phyloP scores from a whole-genome alignment of 331 rosid genomes.

The Pyrus hybrid region DNA sequence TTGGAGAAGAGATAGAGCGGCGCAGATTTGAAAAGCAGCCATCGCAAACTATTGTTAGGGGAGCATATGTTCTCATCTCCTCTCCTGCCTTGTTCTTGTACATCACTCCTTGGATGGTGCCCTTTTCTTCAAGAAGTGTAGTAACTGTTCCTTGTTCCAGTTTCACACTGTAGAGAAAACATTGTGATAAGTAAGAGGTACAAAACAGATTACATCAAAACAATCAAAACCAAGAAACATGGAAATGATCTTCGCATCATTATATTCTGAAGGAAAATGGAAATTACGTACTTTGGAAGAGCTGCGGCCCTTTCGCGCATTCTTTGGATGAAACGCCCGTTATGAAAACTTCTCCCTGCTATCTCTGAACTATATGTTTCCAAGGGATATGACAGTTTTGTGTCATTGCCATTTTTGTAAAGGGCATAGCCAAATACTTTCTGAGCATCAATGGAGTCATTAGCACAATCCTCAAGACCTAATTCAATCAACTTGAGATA shows the following conservation, averaged over 20 bases:
- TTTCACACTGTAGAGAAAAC: conserved; percentile 41
- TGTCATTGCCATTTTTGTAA: conserved; percentile 1
- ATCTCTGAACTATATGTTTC: conserved; percentile 35
- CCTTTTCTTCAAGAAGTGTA: conserved; percentile 55
- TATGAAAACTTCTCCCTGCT: conserved; percentile 61
- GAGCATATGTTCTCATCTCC: conserved; percentile 32
- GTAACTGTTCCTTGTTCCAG: conserved; percentile 72
- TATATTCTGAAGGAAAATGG: background rate
- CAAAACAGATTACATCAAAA: background rate
- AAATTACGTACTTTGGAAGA: conserved; percentile 46
- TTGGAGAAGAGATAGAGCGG: conserved; percentile 51
- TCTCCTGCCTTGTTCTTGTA: conserved; percentile 57
- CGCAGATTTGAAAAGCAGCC: too few relatives aligned
- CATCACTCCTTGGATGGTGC: conserved; percentile 52
- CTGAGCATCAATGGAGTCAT: conserved; percentile 59
- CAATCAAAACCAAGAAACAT: background rate
- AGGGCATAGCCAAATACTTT: background rate
- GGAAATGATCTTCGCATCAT: background rate
- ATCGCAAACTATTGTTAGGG: too few relatives aligned
- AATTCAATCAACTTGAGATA: conserved; percentile 27
- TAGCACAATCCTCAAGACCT: conserved; percentile 70
- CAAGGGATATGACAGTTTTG: conserved; percentile 56
- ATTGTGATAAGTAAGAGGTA: background rate
- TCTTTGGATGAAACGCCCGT: conserved; percentile 14
- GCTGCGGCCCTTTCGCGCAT: conserved; percentile 61